phyloP scores from a whole-genome alignment of 1,284 basidiomycete species.

The Ustilago lituana region DNA sequence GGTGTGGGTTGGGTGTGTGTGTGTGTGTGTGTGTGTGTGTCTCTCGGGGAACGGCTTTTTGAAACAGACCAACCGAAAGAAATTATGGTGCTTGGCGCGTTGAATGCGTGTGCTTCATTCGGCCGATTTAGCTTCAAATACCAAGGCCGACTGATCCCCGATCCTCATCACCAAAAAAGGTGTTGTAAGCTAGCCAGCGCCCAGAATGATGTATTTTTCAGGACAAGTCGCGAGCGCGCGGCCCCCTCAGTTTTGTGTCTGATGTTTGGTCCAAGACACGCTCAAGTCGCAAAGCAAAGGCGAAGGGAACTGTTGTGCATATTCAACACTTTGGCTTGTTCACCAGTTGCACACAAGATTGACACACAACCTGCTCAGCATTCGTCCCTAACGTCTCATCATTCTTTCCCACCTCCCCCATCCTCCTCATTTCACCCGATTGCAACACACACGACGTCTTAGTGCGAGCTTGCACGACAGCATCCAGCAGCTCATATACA shows the following conservation, averaged over 20 bases:
- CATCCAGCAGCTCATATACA: too few species aligned
- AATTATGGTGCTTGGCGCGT: too few species aligned
- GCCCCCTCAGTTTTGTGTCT: conserved; percentile 3
- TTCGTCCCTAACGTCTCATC: not conserved
- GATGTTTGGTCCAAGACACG: conserved; percentile 13
- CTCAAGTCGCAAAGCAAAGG: not conserved
- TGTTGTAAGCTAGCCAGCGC: not conserved
- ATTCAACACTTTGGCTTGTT: conserved; percentile 12
- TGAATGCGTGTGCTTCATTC: too few species aligned
- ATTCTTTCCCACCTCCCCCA: too few species aligned
- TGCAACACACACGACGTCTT: too few species aligned
- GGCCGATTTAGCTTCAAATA: too few species aligned
- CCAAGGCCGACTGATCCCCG: too few species aligned
- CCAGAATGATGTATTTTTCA: too few species aligned
- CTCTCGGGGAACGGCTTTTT: conserved; percentile 15
- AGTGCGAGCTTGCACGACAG: too few species aligned
- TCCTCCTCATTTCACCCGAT: not conserved
- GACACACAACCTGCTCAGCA: not conserved
- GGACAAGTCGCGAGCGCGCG: conserved; percentile 36
- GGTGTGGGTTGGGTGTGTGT: not conserved
- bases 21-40: conserved; percentile 22
- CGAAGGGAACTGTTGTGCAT: conserved; percentile 16
- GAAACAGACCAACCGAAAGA: too few species aligned
- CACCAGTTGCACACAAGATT: not conserved
- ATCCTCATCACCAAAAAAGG: conserved; percentile 4